Conservation (phyloP, 2,329 filamentous ascomycete genomes). For the Penicillium freii region DNA sequence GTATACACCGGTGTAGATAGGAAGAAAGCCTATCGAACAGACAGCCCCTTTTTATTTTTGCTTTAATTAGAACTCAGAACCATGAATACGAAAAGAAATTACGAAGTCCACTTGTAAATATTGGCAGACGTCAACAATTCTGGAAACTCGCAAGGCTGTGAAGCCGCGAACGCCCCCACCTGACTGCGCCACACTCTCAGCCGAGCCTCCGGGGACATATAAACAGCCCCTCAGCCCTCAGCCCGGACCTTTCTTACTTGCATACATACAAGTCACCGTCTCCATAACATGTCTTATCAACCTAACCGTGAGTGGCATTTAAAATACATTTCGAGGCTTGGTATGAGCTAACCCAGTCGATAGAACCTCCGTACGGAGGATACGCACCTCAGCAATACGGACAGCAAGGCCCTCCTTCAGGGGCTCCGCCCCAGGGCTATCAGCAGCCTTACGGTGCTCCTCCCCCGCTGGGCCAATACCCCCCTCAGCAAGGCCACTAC, state of each 20-base stretch:
- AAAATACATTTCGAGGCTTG: background rate
- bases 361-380: conserved; percentile 29
- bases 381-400: conserved; percentile 30
- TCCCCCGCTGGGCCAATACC: conserved; percentile 28
- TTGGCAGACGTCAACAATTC: background rate
- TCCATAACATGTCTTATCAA: conserved; percentile 21
- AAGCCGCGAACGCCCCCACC: conserved; percentile 20
- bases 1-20: background rate
- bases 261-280: background rate
- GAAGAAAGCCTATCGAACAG: background rate
- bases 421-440: conserved; percentile 27
- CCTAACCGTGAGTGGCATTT: conserved; percentile 21
- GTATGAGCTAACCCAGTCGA: background rate
- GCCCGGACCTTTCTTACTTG: background rate
- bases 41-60: background rate
- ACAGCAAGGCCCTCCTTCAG: conserved; percentile 21
- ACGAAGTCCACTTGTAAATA: background rate
- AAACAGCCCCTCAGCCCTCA: conserved; percentile 1
- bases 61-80: conserved; percentile 1
- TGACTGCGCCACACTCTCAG: conserved; percentile 21
- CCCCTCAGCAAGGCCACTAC: too few species aligned
- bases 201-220: conserved; percentile 1
- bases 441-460: conserved; percentile 19
- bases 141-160: conserved; percentile 16
- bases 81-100: background rate